Evolutionary conservation across 345 rosid species (phyloP).

Genomic region (Bretschneidera sinensis): DNA sequence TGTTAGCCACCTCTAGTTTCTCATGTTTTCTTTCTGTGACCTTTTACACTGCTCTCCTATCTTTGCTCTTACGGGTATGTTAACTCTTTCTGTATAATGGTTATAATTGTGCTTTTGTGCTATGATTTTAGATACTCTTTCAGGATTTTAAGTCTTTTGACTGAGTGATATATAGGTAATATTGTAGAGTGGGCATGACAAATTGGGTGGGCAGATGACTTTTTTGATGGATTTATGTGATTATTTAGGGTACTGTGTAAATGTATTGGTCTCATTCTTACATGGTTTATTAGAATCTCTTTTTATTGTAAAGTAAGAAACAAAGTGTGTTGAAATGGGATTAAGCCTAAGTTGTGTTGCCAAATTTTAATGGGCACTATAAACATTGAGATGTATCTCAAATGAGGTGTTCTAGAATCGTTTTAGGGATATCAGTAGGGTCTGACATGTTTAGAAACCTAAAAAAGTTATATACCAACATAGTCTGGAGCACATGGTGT

Average conservation of each 20-base stretch:
- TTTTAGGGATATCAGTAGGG: too few relatives aligned
- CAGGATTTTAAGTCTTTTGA: constrained; percentile 3
- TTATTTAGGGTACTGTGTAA: constrained; percentile 76
- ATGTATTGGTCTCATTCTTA: constrained; percentile 37
- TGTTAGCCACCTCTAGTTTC: constrained; percentile 62
- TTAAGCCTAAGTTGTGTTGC: too few relatives aligned
- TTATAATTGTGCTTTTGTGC: background rate
- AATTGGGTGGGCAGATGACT: constrained; percentile 98
- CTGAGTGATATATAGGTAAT: background rate
- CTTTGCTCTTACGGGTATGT: constrained; percentile 92
- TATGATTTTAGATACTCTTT: background rate
- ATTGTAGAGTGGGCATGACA: constrained; percentile 89
- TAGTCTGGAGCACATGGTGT: too few relatives aligned
- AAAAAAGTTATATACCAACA: too few relatives aligned
- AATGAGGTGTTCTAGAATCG: too few relatives aligned
- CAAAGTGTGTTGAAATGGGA: too few relatives aligned
- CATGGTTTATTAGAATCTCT: background rate
- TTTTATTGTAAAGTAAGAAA: background rate
- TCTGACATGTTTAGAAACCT: too few relatives aligned
- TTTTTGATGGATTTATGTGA: constrained; percentile 93
- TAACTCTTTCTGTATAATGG: background rate
- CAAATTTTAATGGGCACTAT: too few relatives aligned
- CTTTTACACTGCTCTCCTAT: constrained; percentile 92
- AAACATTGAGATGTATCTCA: too few relatives aligned
- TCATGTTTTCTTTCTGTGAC: constrained; percentile 98